These are phyloP conservation scores for Coix lacrymajobi DNA, from an alignment of 176 grass and related monocot species.

Conservation along the genomic window DNA sequence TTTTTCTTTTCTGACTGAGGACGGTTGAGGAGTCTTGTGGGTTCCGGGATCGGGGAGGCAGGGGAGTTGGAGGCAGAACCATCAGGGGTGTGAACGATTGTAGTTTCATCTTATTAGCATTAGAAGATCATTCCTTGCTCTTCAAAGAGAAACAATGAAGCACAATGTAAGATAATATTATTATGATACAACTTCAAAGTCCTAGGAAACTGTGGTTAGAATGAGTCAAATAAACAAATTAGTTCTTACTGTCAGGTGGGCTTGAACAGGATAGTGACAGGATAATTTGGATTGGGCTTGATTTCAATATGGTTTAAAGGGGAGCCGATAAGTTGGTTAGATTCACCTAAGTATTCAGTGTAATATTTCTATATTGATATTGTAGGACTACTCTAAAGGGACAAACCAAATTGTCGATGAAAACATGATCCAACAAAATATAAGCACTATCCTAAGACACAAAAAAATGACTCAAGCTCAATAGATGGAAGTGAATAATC, in stretches of 20 bases:
- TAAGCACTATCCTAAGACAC: not conserved
- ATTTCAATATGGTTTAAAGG: not conserved
- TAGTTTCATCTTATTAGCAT: too few relatives aligned
- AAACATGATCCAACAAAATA: not conserved
- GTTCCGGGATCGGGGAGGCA: too few relatives aligned
- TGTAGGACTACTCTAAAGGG: not conserved
- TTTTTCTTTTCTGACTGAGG: too few relatives aligned
- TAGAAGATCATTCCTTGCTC: not conserved
- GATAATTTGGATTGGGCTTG: not conserved
- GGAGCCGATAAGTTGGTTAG: not conserved
- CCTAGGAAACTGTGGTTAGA: not conserved
- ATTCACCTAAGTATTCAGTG: not conserved
- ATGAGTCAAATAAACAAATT: not conserved
- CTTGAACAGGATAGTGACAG: not conserved
- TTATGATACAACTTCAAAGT: not conserved
- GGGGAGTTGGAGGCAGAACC: too few relatives aligned
- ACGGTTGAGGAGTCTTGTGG: too few relatives aligned
- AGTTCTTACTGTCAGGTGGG: not conserved
- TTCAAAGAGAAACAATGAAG: not conserved
- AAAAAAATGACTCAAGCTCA: not conserved
- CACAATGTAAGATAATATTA: not conserved
- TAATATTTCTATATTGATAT: not conserved
- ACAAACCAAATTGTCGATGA: not conserved
- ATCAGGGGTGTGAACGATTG: too few relatives aligned
- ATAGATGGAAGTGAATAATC: not conserved